Evolutionary conservation across 768 basidiomycete genomes (phyloP).

Genomic region (Kwoniella sp.): DNA sequence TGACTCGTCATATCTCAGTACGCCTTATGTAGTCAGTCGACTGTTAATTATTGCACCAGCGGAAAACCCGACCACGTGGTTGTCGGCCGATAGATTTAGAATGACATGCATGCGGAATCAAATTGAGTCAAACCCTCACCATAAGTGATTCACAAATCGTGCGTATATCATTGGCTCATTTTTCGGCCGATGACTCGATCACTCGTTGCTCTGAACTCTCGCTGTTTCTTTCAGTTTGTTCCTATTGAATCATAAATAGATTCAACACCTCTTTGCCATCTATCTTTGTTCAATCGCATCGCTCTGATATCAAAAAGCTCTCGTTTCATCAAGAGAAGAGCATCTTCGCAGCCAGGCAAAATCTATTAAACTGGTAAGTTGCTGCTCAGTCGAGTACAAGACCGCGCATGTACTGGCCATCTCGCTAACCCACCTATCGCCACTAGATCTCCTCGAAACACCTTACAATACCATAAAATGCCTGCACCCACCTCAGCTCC

Average conservation of each 20-base stretch:
- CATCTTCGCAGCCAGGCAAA: not conserved
- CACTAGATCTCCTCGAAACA: constrained; percentile 7
- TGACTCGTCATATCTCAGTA: no score
- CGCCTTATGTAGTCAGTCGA: no score
- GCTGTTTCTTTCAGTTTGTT: not conserved
- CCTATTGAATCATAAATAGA: constrained; percentile 5
- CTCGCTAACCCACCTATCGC: constrained; percentile 15
- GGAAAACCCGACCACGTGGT: not conserved
- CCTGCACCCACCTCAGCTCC: constrained; percentile 65
- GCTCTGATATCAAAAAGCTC: constrained; percentile 12
- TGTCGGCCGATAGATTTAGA: not conserved
- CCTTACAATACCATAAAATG: constrained; percentile 57
- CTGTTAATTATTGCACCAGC: no score
- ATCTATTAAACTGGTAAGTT: constrained; percentile 6
- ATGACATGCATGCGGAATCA: not conserved
- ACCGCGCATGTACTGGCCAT: no score
- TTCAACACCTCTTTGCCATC: not conserved
- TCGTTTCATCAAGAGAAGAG: not conserved
- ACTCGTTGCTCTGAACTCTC: not conserved
- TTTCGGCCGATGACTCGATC: constrained; percentile 20
- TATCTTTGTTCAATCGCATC: constrained; percentile 14
- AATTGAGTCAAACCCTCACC: not conserved
- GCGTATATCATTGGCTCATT: constrained; percentile 4
- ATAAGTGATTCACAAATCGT: not conserved
- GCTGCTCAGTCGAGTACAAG: no score